Evolutionary conservation across 176 grass and related monocot species (phyloP).

Genomic region (Olyra latifolia): DNA sequence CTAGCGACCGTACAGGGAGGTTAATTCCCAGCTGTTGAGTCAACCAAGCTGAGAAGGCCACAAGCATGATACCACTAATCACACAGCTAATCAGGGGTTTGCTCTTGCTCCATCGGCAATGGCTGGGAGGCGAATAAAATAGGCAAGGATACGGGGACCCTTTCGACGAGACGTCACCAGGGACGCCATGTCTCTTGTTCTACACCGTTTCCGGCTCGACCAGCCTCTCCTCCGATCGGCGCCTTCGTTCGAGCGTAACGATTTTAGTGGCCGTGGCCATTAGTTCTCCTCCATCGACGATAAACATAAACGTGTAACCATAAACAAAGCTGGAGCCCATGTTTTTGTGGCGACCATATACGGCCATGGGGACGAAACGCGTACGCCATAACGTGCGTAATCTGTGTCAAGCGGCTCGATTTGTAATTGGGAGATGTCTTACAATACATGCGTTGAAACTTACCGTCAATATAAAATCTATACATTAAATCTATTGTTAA

Average conservation of each 20-base stretch:
- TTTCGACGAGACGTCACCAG: constrained; percentile 30
- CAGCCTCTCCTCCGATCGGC: background rate
- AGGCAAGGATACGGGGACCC: background rate
- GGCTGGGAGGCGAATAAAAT: background rate
- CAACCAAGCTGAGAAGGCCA: background rate
- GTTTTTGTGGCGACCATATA: too few relatives aligned
- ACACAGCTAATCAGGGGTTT: constrained; percentile 12
- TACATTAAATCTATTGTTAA: too few relatives aligned
- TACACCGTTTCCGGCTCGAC: background rate
- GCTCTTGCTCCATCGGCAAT: background rate
- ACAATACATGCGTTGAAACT: too few relatives aligned
- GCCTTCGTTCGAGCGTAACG: background rate
- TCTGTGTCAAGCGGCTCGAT: too few relatives aligned
- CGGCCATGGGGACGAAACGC: too few relatives aligned
- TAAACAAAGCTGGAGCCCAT: too few relatives aligned
- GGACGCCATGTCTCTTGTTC: constrained; percentile 28
- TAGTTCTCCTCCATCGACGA: too few relatives aligned
- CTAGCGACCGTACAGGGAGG: background rate
- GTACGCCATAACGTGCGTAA: too few relatives aligned
- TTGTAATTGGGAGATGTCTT: too few relatives aligned
- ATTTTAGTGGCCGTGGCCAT: too few relatives aligned
- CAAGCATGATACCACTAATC: background rate
- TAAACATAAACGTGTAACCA: too few relatives aligned
- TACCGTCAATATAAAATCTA: too few relatives aligned
- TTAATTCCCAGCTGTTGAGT: background rate